phyloP scores from a whole-genome alignment of 345 rosid genomes.

The Leavenworthia alabamica region DNA sequence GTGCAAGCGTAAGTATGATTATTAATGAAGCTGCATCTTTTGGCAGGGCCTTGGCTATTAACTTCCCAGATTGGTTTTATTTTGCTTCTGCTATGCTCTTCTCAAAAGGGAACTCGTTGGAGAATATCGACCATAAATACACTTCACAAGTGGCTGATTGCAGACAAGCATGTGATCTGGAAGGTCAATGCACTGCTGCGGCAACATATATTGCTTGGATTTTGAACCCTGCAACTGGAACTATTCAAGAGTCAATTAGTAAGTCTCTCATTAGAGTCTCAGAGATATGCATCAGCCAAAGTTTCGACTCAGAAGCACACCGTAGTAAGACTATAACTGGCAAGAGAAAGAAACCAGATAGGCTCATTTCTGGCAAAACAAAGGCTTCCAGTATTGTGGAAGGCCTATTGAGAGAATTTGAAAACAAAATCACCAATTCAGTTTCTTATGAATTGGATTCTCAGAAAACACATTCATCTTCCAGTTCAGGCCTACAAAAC shows the following conservation, averaged over 20 bases:
- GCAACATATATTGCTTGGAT: slow-evolving; percentile 75
- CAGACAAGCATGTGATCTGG: slow-evolving; percentile 24
- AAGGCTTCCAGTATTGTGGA: slow-evolving; percentile 29
- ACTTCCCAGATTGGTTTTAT: slow-evolving; percentile 77
- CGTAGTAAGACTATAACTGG: slow-evolving; percentile 23
- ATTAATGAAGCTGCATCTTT: slow-evolving; percentile 1
- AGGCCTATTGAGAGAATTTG: slow-evolving; percentile 47
- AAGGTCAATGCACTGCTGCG: slow-evolving; percentile 36
- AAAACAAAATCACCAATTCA: slow-evolving; percentile 25
- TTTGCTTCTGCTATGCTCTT: slow-evolving; percentile 60
- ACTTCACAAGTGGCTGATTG: slow-evolving; percentile 2
- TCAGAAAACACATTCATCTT: slow-evolving; percentile 12
- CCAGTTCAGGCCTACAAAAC: slow-evolving; percentile 24
- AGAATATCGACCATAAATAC: slow-evolving; percentile 10
- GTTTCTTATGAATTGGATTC: slow-evolving; percentile 15
- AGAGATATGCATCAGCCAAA: slow-evolving; percentile 40
- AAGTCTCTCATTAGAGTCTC: slow-evolving; percentile 44
- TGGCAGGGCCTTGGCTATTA: slow-evolving; percentile 71
- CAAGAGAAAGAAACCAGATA: slow-evolving; percentile 32
- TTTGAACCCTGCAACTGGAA: slow-evolving; percentile 44
- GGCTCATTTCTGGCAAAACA: slow-evolving; percentile 1
- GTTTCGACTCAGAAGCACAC: slow-evolving; percentile 21
- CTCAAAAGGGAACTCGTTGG: slow-evolving; percentile 26
- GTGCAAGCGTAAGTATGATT: not conserved
- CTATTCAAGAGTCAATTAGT: slow-evolving; percentile 40